phyloP scores from a whole-genome alignment of 2,329 filamentous ascomycete genomes.

The Claviceps purpurea region DNA sequence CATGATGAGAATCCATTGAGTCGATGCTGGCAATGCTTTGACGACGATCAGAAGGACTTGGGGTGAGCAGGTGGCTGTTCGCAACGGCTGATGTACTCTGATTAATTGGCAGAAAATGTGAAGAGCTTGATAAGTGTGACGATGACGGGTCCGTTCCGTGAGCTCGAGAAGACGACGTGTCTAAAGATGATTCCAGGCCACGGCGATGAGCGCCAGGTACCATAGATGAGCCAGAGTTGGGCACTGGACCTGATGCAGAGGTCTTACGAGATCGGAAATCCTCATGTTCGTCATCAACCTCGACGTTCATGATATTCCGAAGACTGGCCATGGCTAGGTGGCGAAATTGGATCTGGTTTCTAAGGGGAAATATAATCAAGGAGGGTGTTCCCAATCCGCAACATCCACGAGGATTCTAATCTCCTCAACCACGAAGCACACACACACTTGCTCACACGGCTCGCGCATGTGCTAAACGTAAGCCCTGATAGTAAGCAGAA shows the following conservation, averaged over 20 bases:
- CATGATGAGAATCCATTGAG: constrained; percentile 32
- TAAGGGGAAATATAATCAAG: not conserved
- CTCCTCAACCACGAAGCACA: constrained; percentile 4
- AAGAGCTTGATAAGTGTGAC: constrained; percentile 10
- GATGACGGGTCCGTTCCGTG: constrained; percentile 22
- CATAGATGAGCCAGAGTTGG: constrained; percentile 18
- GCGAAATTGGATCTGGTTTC: constrained; percentile 25
- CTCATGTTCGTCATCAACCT: constrained; percentile 35
- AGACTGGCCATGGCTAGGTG: constrained; percentile 38
- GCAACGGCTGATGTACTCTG: constrained; percentile 12
- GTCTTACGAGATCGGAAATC: constrained; percentile 29
- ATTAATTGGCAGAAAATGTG: constrained; percentile 13
- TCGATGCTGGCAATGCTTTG: constrained; percentile 34
- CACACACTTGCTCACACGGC: constrained; percentile 29
- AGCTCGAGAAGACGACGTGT: constrained; percentile 19
- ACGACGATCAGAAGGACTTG: constrained; percentile 17
- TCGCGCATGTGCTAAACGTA: constrained; percentile 17
- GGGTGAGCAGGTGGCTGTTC: constrained; percentile 13
- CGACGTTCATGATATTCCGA: constrained; percentile 43
- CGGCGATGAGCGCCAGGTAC: constrained; percentile 15
- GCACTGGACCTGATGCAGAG: constrained; percentile 22
- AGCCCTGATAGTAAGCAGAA: constrained; percentile 5
- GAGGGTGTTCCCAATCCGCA: constrained; percentile 1
- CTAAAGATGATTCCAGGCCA: constrained; percentile 11
- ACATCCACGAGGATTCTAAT: constrained; percentile 1